Conservation (phyloP, 1,139 yeast genomes). For the Saccharomyces pastorianus region DNA sequence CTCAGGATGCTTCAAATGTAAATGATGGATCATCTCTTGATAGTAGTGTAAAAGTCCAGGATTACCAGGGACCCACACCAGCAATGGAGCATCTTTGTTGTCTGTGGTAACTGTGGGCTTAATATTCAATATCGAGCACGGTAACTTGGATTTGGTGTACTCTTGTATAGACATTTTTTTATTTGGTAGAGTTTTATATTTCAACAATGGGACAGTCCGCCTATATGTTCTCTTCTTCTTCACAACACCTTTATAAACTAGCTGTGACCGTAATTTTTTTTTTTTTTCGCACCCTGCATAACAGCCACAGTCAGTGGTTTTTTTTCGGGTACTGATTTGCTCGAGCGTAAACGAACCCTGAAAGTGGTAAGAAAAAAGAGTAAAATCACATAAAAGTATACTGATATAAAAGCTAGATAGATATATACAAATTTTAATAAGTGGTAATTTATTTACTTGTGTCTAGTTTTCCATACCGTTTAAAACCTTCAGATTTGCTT, state of each 20-base stretch:
- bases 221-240: not conserved
- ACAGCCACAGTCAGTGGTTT: too few relatives aligned
- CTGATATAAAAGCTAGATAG: not conserved
- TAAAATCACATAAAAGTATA: not conserved
- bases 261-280: too few relatives aligned
- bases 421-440: not conserved
- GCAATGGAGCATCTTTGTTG: constrained; percentile 25
- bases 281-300: too few relatives aligned
- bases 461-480: constrained; percentile 30
- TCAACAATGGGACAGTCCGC: too few relatives aligned
- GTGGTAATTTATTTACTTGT: too few relatives aligned
- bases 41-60: constrained; percentile 59
- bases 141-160: constrained; percentile 5
- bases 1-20: constrained; percentile 39
- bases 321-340: too few relatives aligned
- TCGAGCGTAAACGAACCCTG: too few relatives aligned
- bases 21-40: constrained; percentile 39
- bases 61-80: constrained; percentile 58
- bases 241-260: not conserved
- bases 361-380: too few relatives aligned
- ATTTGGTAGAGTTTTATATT: too few relatives aligned
- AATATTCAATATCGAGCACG: constrained; percentile 7
- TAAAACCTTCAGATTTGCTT: constrained; percentile 36
- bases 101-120: not conserved
- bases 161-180: constrained; percentile 5